Conservation (phyloP, 345 rosid genomes). For the Hirschfeldia incana region DNA sequence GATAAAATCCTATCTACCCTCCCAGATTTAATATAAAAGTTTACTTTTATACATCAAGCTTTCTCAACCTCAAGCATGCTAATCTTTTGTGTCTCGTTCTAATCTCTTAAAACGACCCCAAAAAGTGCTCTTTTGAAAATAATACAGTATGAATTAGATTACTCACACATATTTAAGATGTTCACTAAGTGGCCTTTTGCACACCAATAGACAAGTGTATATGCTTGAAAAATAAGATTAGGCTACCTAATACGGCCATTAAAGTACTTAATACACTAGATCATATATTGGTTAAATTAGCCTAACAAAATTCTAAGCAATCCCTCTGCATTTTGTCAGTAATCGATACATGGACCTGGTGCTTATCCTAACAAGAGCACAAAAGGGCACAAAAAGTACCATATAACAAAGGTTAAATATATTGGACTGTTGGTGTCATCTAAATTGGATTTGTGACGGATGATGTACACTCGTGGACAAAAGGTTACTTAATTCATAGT, state of each 20-base stretch:
- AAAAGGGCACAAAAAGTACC: slow-evolving; percentile 29
- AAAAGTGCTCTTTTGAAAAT: slow-evolving; percentile 16
- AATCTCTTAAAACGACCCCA: slow-evolving; percentile 7
- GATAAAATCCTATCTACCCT: no score
- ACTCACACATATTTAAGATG: slow-evolving; percentile 3
- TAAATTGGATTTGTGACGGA: slow-evolving; percentile 26
- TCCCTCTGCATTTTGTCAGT: slow-evolving; percentile 7
- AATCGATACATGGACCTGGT: slow-evolving; percentile 26
- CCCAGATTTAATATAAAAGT: not conserved
- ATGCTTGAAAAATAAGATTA: slow-evolving; percentile 28
- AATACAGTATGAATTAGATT: not conserved
- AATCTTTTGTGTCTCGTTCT: slow-evolving; percentile 17
- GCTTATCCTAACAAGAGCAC: slow-evolving; percentile 26
- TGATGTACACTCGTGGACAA: slow-evolving; percentile 32
- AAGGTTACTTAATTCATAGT: not conserved
- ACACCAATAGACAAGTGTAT: slow-evolving; percentile 11
- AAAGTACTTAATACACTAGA: slow-evolving; percentile 23
- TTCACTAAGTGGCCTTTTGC: slow-evolving; percentile 27
- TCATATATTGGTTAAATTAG: slow-evolving; percentile 1
- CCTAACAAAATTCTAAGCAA: not conserved
- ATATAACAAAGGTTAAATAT: slow-evolving; percentile 3
- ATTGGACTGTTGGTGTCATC: slow-evolving; percentile 35
- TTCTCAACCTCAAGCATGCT: slow-evolving; percentile 1
- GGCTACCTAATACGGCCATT: slow-evolving; percentile 37
- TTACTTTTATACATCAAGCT: not conserved